Evolutionary conservation across 1,284 basidiomycete genomes (phyloP).

Genomic region (Ustilago cynodontis): DNA sequence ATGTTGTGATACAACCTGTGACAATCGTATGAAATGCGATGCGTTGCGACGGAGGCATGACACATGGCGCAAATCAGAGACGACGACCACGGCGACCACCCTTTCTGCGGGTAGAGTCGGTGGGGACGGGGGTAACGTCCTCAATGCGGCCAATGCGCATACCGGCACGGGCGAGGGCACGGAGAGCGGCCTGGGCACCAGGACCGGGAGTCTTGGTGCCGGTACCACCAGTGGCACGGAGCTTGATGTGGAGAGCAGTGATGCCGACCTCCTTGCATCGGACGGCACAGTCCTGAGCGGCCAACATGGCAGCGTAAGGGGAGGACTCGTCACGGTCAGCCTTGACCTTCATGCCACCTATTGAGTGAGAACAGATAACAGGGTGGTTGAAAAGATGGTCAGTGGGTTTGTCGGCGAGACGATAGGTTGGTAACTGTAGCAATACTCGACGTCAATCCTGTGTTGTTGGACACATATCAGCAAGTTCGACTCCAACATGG

Average conservation of each 20-base stretch:
- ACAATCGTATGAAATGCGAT: slow-evolving; percentile 8
- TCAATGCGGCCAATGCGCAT: slow-evolving; percentile 98
- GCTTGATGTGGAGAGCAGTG: slow-evolving; percentile 96
- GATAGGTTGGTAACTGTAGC: too few species aligned
- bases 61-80: slow-evolving; percentile 74
- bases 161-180: slow-evolving; percentile 96
- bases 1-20: neutral
- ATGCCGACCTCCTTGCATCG: slow-evolving; percentile 99
- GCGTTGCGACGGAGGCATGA: slow-evolving; percentile 11
- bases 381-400: neutral
- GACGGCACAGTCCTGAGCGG: slow-evolving; percentile 94
- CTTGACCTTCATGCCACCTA: slow-evolving; percentile 99
- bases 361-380: neutral
- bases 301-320: slow-evolving; percentile 99
- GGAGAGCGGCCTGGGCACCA: slow-evolving; percentile 96
- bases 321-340: slow-evolving; percentile 99
- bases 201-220: slow-evolving; percentile 99
- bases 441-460: slow-evolving; percentile 5
- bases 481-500: neutral
- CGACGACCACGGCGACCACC: slow-evolving; percentile 99
- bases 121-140: slow-evolving; percentile 93
- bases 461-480: too few species aligned
- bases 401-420: slow-evolving; percentile 3
- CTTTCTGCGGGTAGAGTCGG: slow-evolving; percentile 97
- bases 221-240: slow-evolving; percentile 97